A percentile compares a stretch with the other conserved stretches of the same genome.
phyloP scores from a whole-genome alignment of 345 rosid genomes.

The Salix purpurea region DNA sequence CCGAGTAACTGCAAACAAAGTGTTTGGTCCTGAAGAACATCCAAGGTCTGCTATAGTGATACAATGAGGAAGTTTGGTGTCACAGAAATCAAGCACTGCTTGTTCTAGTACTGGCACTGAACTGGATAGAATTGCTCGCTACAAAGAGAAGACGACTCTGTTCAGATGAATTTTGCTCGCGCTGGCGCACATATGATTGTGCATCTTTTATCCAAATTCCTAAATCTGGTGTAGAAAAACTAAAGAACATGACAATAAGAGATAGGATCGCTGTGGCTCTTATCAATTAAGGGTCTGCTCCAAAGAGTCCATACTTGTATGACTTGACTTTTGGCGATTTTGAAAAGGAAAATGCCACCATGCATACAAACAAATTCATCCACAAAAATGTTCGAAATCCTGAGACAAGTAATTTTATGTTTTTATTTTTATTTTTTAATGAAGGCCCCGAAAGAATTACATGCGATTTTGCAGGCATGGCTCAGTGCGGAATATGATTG shows the following conservation, averaged over 20 bases:
- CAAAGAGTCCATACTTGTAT: no score
- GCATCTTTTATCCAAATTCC: neutral
- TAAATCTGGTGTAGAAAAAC: neutral
- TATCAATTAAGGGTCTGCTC: no score
- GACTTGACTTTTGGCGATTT: no score
- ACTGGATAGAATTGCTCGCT: slow-evolving; percentile 24
- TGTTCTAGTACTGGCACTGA: slow-evolving; percentile 18
- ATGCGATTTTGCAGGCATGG: no score
- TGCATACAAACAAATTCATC: no score
- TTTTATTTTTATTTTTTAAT: no score
- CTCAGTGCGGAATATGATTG: neutral
- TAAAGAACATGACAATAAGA: neutral
- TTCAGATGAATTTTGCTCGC: neutral
- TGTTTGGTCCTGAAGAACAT: slow-evolving; percentile 44
- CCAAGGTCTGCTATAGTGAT: slow-evolving; percentile 40
- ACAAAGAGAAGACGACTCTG: neutral
- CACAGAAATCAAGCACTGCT: slow-evolving; percentile 28
- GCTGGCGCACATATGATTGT: neutral
- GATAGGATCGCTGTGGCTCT: no score
- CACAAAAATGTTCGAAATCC: no score
- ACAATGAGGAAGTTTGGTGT: neutral
- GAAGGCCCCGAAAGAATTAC: no score
- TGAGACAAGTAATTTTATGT: no score
- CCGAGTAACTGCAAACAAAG: slow-evolving; percentile 19
- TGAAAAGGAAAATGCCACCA: no score